Evolutionary conservation across 2,329 filamentous ascomycete species (phyloP).

Genomic region (Talaromyces funiculosus): DNA sequence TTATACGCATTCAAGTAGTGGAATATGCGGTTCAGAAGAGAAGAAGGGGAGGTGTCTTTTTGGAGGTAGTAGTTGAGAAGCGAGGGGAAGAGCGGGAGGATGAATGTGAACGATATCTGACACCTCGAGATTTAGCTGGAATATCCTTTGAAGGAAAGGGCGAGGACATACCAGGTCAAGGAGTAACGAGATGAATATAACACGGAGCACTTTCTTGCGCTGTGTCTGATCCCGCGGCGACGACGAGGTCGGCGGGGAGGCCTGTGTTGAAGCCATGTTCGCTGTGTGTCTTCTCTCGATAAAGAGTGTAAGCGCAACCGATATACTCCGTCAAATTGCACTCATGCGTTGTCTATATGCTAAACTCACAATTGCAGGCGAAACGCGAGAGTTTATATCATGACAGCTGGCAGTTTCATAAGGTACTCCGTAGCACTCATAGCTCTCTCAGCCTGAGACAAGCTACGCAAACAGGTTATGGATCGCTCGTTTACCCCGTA

Average conservation of each 20-base stretch:
- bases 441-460: background rate
- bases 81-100: constrained; percentile 90
- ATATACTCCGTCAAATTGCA: background rate
- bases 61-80: constrained; percentile 95
- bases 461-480: background rate
- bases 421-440: background rate
- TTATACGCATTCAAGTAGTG: constrained; percentile 90
- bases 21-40: constrained; percentile 73
- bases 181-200: constrained; percentile 83
- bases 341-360: background rate
- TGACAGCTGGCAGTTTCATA: background rate
- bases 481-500: background rate
- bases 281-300: background rate
- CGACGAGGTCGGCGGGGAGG: constrained; percentile 21
- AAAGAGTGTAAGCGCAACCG: background rate
- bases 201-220: constrained; percentile 75
- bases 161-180: constrained; percentile 69
- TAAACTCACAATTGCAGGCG: background rate
- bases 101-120: constrained; percentile 97
- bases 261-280: background rate
- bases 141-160: background rate
- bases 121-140: background rate
- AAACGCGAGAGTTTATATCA: background rate
- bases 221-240: background rate
- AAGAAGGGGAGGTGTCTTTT: constrained; percentile 59